Evolutionary conservation across 495 filamentous ascomycete genomes (phyloP).

Genomic region (Usnea hakonensis): DNA sequence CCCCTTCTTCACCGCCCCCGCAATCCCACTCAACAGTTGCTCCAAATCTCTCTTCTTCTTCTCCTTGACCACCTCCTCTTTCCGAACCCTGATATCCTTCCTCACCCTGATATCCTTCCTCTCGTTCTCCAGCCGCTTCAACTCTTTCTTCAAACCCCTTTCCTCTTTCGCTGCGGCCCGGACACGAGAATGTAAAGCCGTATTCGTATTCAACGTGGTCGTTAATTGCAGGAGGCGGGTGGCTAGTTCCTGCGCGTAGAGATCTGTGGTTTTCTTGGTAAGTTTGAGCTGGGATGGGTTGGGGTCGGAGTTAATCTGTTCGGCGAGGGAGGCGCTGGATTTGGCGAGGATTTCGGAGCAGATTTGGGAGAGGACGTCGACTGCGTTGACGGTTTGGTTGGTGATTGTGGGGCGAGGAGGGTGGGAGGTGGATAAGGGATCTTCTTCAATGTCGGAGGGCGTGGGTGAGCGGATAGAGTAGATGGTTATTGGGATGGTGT

Average conservation of each 20-base stretch:
- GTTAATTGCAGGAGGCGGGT: slow-evolving; percentile 32
- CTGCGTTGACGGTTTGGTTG: slow-evolving; percentile 6
- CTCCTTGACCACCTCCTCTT: slow-evolving; percentile 12
- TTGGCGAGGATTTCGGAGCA: slow-evolving; percentile 16
- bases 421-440: slow-evolving; percentile 27
- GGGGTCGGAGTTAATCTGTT: slow-evolving; percentile 5
- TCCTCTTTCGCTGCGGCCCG: slow-evolving; percentile 10
- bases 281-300: slow-evolving; percentile 45
- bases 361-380: slow-evolving; percentile 18
- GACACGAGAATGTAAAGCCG: neutral
- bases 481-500: slow-evolving; percentile 17
- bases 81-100: slow-evolving; percentile 7
- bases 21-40: slow-evolving; percentile 10
- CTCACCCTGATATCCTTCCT: slow-evolving; percentile 9
- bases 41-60: slow-evolving; percentile 19
- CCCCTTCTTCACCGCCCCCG: slow-evolving; percentile 13
- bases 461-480: slow-evolving; percentile 13
- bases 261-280: slow-evolving; percentile 56
- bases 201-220: slow-evolving; percentile 8
- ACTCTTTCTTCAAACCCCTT: slow-evolving; percentile 13
- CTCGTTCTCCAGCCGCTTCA: slow-evolving; percentile 12
- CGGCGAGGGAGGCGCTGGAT: slow-evolving; percentile 1
- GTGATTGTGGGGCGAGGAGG: slow-evolving; percentile 10
- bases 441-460: slow-evolving; percentile 35
- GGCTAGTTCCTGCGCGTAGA: slow-evolving; percentile 60